phyloP scores from a whole-genome alignment of 108 stramenopile genomes.

The Asterionellopsis glacialis region DNA sequence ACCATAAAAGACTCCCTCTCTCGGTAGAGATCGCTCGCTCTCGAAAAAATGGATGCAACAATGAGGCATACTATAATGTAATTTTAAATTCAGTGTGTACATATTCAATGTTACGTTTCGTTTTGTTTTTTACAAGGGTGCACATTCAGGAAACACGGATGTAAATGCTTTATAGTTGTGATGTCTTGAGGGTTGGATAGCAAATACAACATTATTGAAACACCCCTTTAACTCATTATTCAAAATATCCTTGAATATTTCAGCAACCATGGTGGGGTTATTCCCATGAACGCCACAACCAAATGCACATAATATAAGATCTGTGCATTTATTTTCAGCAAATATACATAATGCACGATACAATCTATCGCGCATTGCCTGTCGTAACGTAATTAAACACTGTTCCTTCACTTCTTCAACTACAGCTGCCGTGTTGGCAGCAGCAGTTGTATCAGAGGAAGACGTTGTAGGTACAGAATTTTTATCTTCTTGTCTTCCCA shows the following conservation, averaged over 20 bases:
- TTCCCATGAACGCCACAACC: constrained; percentile 56
- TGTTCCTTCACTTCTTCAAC: no score
- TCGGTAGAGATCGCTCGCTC: no score
- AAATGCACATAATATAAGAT: constrained; percentile 46
- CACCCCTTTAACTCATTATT: constrained; percentile 33
- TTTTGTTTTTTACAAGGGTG: no score
- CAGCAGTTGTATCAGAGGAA: not conserved
- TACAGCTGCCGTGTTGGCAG: not conserved
- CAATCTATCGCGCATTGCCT: constrained; percentile 8
- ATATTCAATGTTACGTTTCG: no score
- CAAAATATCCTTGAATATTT: constrained; percentile 35
- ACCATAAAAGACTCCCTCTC: no score
- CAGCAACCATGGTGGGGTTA: constrained; percentile 42
- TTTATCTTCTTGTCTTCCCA: constrained; percentile 15
- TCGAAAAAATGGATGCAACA: no score
- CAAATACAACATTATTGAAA: constrained; percentile 41
- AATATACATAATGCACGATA: constrained; percentile 11
- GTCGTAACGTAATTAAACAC: not conserved
- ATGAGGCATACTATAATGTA: no score
- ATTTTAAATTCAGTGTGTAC: no score
- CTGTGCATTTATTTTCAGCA: constrained; percentile 17
- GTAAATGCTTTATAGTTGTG: constrained; percentile 48
- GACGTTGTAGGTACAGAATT: not conserved
- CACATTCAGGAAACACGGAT: constrained; percentile 29
- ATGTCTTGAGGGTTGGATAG: constrained; percentile 41